These are phyloP conservation scores for Kazachstania africana DNA, from an alignment of 805 yeast genomes.

Conservation along the genomic window DNA sequence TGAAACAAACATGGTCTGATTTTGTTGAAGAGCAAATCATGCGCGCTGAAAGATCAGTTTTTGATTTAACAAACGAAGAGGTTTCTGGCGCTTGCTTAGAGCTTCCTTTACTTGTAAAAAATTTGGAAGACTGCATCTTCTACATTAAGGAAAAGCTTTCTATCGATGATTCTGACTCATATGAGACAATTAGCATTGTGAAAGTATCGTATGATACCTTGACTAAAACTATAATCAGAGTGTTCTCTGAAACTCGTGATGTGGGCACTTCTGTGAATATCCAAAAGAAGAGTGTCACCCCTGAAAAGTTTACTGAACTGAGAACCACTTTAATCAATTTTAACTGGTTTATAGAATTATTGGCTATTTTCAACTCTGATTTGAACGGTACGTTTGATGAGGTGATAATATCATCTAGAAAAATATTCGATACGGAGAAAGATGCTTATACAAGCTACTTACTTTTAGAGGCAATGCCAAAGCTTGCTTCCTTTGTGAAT, in stretches of 20 bases:
- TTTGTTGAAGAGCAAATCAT: conserved; percentile 44
- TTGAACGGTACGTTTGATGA: conserved; percentile 12
- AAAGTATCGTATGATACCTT: conserved; percentile 2
- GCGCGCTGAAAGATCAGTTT: conserved; percentile 28
- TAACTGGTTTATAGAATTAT: conserved; percentile 37
- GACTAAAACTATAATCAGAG: conserved; percentile 3
- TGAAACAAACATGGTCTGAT: conserved; percentile 45
- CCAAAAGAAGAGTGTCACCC: conserved; percentile 1
- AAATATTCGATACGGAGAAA: conserved; percentile 23
- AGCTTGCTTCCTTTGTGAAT: conserved; percentile 50
- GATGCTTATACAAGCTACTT: conserved; percentile 37
- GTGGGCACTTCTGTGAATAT: background rate
- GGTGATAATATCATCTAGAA: conserved; percentile 14
- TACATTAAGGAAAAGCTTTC: conserved; percentile 13
- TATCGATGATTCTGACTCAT: background rate
- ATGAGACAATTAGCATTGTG: conserved; percentile 2
- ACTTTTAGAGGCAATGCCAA: conserved; percentile 49
- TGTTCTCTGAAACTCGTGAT: conserved; percentile 1
- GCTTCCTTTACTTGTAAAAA: conserved; percentile 35
- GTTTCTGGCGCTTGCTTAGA: conserved; percentile 35
- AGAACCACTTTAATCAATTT: conserved; percentile 43
- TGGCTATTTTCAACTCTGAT: conserved; percentile 16
- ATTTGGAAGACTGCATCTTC: conserved; percentile 21
- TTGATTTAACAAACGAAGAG: conserved; percentile 26
- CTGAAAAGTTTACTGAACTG: conserved; percentile 26